A percentile compares a stretch with the other conserved stretches of the same genome.
Evolutionary conservation across 805 yeast genomes (phyloP).

Genomic region (Yarrowia keelungensis): DNA sequence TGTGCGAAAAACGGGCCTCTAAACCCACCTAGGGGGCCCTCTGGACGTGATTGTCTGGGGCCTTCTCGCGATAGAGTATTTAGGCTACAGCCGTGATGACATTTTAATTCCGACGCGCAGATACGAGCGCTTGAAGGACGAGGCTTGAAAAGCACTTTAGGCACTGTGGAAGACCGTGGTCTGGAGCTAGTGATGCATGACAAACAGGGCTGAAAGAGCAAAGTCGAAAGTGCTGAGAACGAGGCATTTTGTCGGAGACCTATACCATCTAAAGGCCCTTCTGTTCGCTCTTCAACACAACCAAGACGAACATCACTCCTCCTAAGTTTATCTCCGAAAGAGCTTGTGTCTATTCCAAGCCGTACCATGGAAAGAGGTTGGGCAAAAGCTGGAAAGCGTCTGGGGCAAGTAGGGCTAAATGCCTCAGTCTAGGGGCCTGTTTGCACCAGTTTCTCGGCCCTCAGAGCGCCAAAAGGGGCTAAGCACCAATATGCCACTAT

Average conservation of each 20-base stretch:
- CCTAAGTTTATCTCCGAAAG: conserved; percentile 25
- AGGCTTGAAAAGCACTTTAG: conserved; percentile 8
- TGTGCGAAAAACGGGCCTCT: not conserved
- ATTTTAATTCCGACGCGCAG: conserved; percentile 26
- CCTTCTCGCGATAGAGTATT: not conserved
- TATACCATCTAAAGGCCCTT: not conserved
- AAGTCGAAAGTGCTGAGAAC: not conserved
- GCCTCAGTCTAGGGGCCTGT: conserved; percentile 20
- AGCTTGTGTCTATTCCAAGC: conserved; percentile 20
- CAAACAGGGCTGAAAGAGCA: conserved; percentile 1
- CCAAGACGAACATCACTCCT: not conserved
- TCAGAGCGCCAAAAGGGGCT: not conserved
- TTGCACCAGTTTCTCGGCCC: conserved; percentile 10
- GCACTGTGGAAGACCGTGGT: conserved; percentile 10
- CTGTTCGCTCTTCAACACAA: no score
- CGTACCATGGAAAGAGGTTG: not conserved
- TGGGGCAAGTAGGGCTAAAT: conserved; percentile 10
- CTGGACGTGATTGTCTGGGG: no score
- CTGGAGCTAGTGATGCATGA: conserved; percentile 21
- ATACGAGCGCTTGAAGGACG: conserved; percentile 10
- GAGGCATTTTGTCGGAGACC: not conserved
- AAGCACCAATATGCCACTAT: not conserved
- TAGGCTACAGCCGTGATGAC: not conserved
- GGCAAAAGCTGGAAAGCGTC: not conserved
- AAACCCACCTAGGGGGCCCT: not conserved